Evolutionary conservation across 331 rosid species (phyloP).

Genomic region (Stylosanthes scabra): DNA sequence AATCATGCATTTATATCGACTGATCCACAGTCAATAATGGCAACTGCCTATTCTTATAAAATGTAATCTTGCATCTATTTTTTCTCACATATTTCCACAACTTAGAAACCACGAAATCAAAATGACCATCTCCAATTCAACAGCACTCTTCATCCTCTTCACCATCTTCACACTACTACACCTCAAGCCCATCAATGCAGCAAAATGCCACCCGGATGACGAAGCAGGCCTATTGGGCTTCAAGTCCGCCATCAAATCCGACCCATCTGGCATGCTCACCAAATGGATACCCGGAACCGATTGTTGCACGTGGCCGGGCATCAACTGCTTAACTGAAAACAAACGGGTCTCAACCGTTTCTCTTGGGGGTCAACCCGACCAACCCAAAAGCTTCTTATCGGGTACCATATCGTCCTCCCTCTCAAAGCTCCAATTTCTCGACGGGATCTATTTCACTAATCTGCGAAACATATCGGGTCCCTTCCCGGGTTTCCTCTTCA

Average conservation of each 20-base stretch:
- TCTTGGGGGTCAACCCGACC: conserved; percentile 48
- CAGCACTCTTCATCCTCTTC: conserved; percentile 18
- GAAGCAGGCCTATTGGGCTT: conserved; percentile 70
- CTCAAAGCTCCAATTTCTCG: conserved; percentile 59
- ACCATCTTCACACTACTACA: conserved; percentile 21
- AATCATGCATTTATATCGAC: background rate
- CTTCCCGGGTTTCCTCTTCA: conserved; percentile 55
- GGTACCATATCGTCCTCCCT: conserved; percentile 73
- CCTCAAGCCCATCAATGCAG: conserved; percentile 27
- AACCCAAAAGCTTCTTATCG: conserved; percentile 44
- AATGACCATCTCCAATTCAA: conserved; percentile 11
- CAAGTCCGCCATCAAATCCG: conserved; percentile 71
- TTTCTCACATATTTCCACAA: background rate
- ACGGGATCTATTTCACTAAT: conserved; percentile 58
- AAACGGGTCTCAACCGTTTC: conserved; percentile 57
- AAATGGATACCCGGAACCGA: conserved; percentile 68
- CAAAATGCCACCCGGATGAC: conserved; percentile 73
- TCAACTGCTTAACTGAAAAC: conserved; percentile 37
- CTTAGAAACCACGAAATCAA: background rate
- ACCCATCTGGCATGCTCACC: conserved; percentile 66
- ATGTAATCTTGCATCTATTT: background rate
- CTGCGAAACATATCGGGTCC: conserved; percentile 71
- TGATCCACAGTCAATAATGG: background rate
- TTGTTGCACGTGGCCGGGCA: conserved; percentile 78
- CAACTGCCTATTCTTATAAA: background rate